phyloP scores from a whole-genome alignment of 225 moss, liverwort and hornwort species.

The Marchantia polymorpha region DNA sequence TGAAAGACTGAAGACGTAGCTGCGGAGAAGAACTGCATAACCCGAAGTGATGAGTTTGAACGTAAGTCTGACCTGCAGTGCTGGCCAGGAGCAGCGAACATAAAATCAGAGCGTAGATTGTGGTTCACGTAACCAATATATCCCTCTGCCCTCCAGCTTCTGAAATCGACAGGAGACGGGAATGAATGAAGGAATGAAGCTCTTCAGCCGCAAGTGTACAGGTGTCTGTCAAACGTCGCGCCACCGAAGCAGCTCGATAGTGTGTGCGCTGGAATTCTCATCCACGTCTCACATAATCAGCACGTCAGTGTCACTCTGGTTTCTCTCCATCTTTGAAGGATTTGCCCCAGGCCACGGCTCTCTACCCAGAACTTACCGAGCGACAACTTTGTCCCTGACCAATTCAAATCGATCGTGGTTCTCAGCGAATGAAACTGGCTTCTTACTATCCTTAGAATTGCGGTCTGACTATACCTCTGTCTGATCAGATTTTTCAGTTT shows the following conservation, averaged over 20 bases:
- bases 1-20: no score
- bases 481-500: no score
- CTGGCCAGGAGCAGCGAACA: conserved; percentile 75
- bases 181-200: conserved; percentile 72
- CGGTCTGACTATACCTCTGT: conserved; percentile 64
- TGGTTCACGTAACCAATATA: conserved; percentile 43
- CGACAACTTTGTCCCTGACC: conserved; percentile 40
- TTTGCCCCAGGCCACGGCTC: conserved; percentile 36
- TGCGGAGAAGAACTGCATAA: no score
- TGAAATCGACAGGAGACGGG: conserved; percentile 60
- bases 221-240: conserved; percentile 60
- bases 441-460: conserved; percentile 66
- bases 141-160: conserved; percentile 52
- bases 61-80: conserved; percentile 44
- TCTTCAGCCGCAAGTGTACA: conserved; percentile 63
- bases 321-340: conserved; percentile 52
- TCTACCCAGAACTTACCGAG: conserved; percentile 47
- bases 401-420: conserved; percentile 53
- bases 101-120: conserved; percentile 46
- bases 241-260: conserved; percentile 56
- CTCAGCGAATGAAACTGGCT: conserved; percentile 47
- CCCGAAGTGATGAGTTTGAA: neutral
- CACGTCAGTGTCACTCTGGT: conserved; percentile 60
- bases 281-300: conserved; percentile 67
- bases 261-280: conserved; percentile 69